These are phyloP conservation scores for Lactarius deliciosus DNA, from an alignment of 768 basidiomycete species.

Conservation along the genomic window DNA sequence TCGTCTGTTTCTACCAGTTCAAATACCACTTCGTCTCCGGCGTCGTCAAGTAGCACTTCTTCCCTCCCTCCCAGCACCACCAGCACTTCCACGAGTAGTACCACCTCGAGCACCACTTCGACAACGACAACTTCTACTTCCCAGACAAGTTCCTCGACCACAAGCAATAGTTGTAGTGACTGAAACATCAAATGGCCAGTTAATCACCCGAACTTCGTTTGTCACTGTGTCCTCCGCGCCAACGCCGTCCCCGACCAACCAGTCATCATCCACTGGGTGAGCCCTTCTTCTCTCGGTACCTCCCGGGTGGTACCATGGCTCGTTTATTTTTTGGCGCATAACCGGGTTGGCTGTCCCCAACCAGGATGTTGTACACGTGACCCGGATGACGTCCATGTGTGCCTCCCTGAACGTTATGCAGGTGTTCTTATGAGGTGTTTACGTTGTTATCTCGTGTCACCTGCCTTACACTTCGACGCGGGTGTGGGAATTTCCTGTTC, in stretches of 20 bases:
- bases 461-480: neutral
- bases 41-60: conserved; percentile 5
- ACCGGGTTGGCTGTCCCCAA: neutral
- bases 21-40: neutral
- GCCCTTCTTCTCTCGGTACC: conserved; percentile 13
- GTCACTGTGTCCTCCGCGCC: conserved; percentile 15
- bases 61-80: conserved; percentile 9
- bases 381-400: neutral
- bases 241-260: neutral
- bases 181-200: conserved; percentile 23
- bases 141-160: conserved; percentile 1
- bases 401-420: neutral
- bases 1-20: conserved; percentile 2
- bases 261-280: conserved; percentile 26
- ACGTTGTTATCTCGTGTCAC: neutral
- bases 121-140: neutral
- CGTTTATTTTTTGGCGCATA: neutral
- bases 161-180: neutral
- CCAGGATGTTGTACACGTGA: neutral
- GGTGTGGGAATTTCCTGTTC: neutral
- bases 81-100: neutral
- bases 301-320: neutral
- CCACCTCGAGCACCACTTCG: conserved; percentile 19
- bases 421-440: neutral
- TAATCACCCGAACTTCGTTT: conserved; percentile 27